Percentiles rank a stretch among this genome's conserved stretches.
Evolutionary conservation across 352 stramenopile species (phyloP).

Genomic region (Globisporangium canariense): DNA sequence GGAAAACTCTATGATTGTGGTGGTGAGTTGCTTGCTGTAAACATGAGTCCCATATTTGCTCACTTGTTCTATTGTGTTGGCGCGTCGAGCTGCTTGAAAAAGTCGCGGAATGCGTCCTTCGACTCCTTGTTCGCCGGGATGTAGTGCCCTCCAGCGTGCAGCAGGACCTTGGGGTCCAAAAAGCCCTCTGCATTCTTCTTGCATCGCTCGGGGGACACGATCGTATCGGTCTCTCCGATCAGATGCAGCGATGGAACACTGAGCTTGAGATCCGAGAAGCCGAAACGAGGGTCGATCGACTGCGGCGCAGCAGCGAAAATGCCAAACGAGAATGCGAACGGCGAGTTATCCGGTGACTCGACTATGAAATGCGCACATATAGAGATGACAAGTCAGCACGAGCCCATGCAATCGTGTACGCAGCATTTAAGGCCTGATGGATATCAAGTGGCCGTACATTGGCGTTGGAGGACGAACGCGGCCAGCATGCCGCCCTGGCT

Average conservation of each 20-base stretch:
- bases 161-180: conserved; percentile 48
- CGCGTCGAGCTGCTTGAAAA: conserved; percentile 47
- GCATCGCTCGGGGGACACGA: conserved; percentile 58
- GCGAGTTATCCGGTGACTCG: conserved; percentile 38
- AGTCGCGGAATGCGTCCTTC: conserved; percentile 68
- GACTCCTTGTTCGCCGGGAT: conserved; percentile 84
- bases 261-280: conserved; percentile 37
- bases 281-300: conserved; percentile 42
- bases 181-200: conserved; percentile 55
- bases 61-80: conserved; percentile 1
- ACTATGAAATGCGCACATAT: conserved; percentile 12
- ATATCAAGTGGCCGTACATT: conserved; percentile 34
- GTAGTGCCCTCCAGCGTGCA: conserved; percentile 80
- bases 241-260: conserved; percentile 72
- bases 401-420: neutral
- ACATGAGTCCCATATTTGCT: neutral
- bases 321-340: conserved; percentile 66
- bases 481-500: conserved; percentile 78
- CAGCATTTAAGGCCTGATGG: neutral
- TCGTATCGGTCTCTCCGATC: conserved; percentile 73
- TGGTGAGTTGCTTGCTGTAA: too few relatives aligned
- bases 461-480: conserved; percentile 59
- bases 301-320: conserved; percentile 70
- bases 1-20: too few relatives aligned
- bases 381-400: neutral